Base-by-base conservation (phyloP, 192 early-diverging fungal genomes). In the Coemansia biformis region DNA sequence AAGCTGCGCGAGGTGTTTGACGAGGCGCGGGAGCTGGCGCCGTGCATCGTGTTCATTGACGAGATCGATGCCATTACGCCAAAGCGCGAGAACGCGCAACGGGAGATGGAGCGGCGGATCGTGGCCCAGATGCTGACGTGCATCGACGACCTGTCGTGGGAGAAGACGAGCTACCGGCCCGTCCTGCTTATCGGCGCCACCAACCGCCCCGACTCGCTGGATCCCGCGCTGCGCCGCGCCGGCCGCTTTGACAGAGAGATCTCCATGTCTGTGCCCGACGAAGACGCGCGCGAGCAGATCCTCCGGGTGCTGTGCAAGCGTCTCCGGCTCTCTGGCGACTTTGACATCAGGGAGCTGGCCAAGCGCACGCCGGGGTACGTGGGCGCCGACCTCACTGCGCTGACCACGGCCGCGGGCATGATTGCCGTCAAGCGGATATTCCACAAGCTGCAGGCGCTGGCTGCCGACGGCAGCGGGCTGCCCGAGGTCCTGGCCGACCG, bases 51-150 rank as follows among this genome's bases (percentile, higher is more conserved):
- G 44, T 98, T 98, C 51, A 92, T 98, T 53, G 95, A 98, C 59
- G 95, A 98, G 63, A 96, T 98, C 47, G 95, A 98, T 63, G 90
- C 92, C 13, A 96, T 98, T 40, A 90, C 93, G 4, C 91, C 93
- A 8, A 88, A 88, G 66, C 73, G 73, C 45, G 73, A 76, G 14
- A 76, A 60, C 17, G 73, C 92, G 6, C 89, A 93, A 59, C 73
- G 93, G 48, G 93, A 94, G 62, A 93, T 98, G 82, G 95, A 98
- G 72, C 78, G 92, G 16, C 77, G 95, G 32, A 92, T 98, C 47
- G 95, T 98, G 12, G 89, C 95, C 21, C 95, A 98, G 73, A 72
- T 98, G 34, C 71, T 98, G 51, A 98, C 95, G 0, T 91, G 89
- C 61, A 87, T 98, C 79, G 93, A 98, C 57, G 91, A 92, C 59